A percentile compares a stretch with the other conserved stretches of the same genome.
Evolutionary conservation across 169 alveolate species (phyloP).

Genomic region (Fabrea salina): DNA sequence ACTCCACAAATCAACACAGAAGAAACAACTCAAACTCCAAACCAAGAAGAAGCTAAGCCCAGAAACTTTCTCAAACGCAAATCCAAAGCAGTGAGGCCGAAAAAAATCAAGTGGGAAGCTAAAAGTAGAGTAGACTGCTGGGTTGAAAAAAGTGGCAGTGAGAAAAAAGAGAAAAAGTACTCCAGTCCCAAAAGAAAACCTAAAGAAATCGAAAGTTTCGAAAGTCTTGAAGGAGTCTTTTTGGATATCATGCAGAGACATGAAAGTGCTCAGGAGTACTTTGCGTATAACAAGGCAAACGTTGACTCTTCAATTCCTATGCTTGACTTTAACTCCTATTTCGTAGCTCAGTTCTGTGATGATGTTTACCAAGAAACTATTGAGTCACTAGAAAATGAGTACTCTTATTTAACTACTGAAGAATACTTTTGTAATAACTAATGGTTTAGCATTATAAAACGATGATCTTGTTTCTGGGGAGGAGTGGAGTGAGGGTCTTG

Average conservation of each 20-base stretch:
- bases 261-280: not conserved
- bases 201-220: not conserved
- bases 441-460: too few species aligned
- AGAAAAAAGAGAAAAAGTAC: not conserved
- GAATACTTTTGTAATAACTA: too few species aligned
- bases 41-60: not conserved
- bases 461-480: too few species aligned
- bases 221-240: not conserved
- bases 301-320: not conserved
- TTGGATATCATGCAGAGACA: not conserved
- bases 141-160: not conserved
- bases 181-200: too few species aligned
- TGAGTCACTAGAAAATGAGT: not conserved
- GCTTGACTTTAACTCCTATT: not conserved
- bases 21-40: not conserved
- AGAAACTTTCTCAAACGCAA: slow-evolving; percentile 15
- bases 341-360: not conserved
- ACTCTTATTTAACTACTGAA: not conserved
- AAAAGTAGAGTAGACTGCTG: slow-evolving; percentile 23
- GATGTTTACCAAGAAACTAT: not conserved
- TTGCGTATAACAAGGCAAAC: not conserved
- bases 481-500: too few species aligned
- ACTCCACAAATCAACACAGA: not conserved
- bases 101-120: slow-evolving; percentile 21
- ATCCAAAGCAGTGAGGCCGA: not conserved